Conservation (phyloP, 768 basidiomycete species). For the Scleroderma citrinum region DNA sequence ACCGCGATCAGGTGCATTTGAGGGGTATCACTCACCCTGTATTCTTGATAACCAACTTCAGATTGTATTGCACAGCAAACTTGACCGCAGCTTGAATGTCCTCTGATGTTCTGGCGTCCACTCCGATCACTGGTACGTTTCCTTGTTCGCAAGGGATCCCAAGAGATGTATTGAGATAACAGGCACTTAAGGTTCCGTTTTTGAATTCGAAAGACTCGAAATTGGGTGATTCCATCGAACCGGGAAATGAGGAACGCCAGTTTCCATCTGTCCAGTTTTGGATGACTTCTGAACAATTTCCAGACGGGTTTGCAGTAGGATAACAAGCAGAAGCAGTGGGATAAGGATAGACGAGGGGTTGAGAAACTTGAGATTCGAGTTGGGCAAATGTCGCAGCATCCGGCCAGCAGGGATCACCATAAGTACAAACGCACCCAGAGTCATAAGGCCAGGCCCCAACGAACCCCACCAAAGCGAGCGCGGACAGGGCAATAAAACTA, state of each 20-base stretch:
- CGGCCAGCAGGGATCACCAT: slow-evolving; percentile 42
- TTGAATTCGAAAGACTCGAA: slow-evolving; percentile 29
- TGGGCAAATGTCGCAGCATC: slow-evolving; percentile 25
- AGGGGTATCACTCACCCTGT: slow-evolving; percentile 11
- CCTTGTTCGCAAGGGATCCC: slow-evolving; percentile 18
- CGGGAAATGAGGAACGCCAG: slow-evolving; percentile 38
- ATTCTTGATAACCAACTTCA: slow-evolving; percentile 22
- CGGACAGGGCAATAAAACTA: too few species aligned
- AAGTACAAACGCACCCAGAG: too few species aligned
- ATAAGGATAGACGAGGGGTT: slow-evolving; percentile 39
- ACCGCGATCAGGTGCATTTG: not conserved
- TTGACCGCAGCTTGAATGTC: slow-evolving; percentile 17
- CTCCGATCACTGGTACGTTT: slow-evolving; percentile 14
- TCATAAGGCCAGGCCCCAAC: too few species aligned
- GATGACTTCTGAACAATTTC: slow-evolving; percentile 33
- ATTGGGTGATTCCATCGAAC: slow-evolving; percentile 33
- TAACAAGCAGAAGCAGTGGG: too few species aligned
- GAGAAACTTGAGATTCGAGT: slow-evolving; percentile 35
- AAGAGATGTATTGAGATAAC: slow-evolving; percentile 28
- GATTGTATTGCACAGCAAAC: slow-evolving; percentile 12
- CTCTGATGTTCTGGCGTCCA: slow-evolving; percentile 14
- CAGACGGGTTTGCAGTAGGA: slow-evolving; percentile 27
- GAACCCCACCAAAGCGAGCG: too few species aligned
- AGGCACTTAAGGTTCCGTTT: slow-evolving; percentile 42
- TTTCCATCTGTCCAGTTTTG: slow-evolving; percentile 25